Evolutionary conservation across 441 rosid genomes (phyloP), one percentile per base, ranked within the genome.

Genomic region (Corymbia citriodora): DNA sequence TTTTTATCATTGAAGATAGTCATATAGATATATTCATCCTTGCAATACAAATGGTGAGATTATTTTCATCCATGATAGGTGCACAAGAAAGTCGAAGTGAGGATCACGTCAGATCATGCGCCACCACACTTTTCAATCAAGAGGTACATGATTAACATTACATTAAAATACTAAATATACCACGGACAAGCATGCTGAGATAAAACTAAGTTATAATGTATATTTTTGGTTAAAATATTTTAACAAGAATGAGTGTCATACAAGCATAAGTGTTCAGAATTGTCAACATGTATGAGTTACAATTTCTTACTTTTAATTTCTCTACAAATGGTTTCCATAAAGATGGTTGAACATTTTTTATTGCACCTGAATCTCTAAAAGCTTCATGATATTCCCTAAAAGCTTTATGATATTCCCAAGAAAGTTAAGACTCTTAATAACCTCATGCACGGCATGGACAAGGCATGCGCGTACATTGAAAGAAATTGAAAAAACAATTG

Each of bases 11-110:
- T 27, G 3, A 25, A 4, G 13, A 11, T 61, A 1, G 21, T 57
- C 5, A 0, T 1, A 8, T 2, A 25, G 4, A 27, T 25, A 0
- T 0, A 61, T 11, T 61, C n/a, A 6, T 27, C 68, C n/a, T 0
- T 61, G 31, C 8, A 27, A 5, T 27, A 11, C 0, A 25, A 1
- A 27, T 61, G 16, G 0, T 61, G 68, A 59, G 7, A 11, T 27
- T 27, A 4, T 61, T 61, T 61, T 61, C 31, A 27, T 61, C 31
- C 0, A 5, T 61, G 68, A 25, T 0, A 61, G 68, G 68, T 61
- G 25, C 68, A 27, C 15, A 0, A 25, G 68, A 61, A 1, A 0
- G 3, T 61, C 0, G 2, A 0, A 61, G 68, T 11, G 15, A 5
- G 6, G 68, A 2, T 1, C 68, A 1, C 0, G 2, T 11, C 68